Conservation (phyloP, 768 basidiomycete genomes). For the Lactarius hatsudake region DNA sequence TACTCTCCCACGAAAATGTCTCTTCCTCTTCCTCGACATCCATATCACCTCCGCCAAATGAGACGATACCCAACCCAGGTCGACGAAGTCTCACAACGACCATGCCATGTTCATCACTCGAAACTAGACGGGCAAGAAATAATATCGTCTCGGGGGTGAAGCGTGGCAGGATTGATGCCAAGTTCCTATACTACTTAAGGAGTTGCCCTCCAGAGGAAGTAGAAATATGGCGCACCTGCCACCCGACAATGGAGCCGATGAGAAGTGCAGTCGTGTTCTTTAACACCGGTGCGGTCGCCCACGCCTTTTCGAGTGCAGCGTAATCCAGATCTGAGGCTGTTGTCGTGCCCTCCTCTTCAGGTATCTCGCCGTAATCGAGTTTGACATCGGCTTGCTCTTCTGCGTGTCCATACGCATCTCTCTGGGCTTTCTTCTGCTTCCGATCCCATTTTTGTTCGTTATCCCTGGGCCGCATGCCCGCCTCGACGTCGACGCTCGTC, state of each 20-base stretch:
- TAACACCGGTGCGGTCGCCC: slow-evolving; percentile 31
- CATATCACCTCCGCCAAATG: slow-evolving; percentile 17
- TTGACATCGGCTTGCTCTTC: slow-evolving; percentile 22
- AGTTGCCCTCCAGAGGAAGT: not conserved
- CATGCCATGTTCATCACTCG: slow-evolving; percentile 29
- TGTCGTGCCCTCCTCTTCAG: slow-evolving; percentile 16
- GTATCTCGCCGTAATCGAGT: slow-evolving; percentile 39
- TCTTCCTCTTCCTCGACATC: slow-evolving; percentile 24
- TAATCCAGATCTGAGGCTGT: slow-evolving; percentile 20
- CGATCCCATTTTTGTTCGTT: slow-evolving; percentile 19
- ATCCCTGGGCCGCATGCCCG: slow-evolving; percentile 37
- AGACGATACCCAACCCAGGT: slow-evolving; percentile 16
- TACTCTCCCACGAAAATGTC: slow-evolving; percentile 15
- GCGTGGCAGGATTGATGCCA: slow-evolving; percentile 55
- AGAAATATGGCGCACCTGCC: slow-evolving; percentile 33
- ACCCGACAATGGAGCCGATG: slow-evolving; percentile 33
- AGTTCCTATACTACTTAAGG: slow-evolving; percentile 44
- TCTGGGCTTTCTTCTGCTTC: slow-evolving; percentile 40
- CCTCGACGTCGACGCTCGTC: slow-evolving; percentile 70
- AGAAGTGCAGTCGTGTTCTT: slow-evolving; percentile 22
- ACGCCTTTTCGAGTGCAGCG: slow-evolving; percentile 31
- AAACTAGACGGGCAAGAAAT: slow-evolving; percentile 42
- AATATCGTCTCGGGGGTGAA: slow-evolving; percentile 58
- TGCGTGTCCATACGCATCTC: slow-evolving; percentile 22
- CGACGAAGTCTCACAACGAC: slow-evolving; percentile 28